Conservation (phyloP, 2,329 filamentous ascomycete genomes). For the Akanthomyces uredinophilus region DNA sequence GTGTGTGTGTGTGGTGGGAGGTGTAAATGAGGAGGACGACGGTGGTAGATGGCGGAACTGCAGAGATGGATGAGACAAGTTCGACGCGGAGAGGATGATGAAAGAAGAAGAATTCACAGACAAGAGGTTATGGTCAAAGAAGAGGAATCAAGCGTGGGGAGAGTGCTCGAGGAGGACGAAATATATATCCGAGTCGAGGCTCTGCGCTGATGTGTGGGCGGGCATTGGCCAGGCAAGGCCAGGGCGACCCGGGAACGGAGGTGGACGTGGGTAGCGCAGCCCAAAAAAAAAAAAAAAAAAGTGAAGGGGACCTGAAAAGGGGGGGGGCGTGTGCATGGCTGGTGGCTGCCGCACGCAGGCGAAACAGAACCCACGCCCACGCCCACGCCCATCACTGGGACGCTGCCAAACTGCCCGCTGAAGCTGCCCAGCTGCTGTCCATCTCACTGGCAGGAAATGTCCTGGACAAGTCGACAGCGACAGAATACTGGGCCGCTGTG, state of each 20-base stretch:
- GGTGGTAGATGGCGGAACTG: neutral
- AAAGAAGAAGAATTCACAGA: neutral
- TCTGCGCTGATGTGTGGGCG: neutral
- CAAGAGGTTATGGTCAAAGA: conserved; percentile 7
- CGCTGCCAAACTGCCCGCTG: neutral
- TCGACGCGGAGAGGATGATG: neutral
- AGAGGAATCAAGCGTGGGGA: neutral
- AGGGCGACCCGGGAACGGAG: conserved; percentile 11
- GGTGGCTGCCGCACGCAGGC: neutral
- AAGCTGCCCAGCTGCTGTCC: too few relatives aligned
- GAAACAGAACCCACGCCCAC: neutral
- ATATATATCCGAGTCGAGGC: conserved; percentile 14
- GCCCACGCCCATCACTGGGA: neutral
- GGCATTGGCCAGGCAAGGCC: neutral
- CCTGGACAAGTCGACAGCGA: neutral
- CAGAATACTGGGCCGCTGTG: neutral
- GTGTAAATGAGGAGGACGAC: neutral
- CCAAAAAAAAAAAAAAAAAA: neutral
- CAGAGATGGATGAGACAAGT: neutral
- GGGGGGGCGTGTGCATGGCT: conserved; percentile 5
- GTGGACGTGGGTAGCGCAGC: neutral
- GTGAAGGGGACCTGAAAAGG: neutral
- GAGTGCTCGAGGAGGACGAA: neutral
- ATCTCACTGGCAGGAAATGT: neutral
- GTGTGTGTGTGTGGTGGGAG: conserved; percentile 16